These are phyloP conservation scores for Colletotrichum tabaci DNA, from an alignment of 2,329 filamentous ascomycete species.

Conservation along the genomic window DNA sequence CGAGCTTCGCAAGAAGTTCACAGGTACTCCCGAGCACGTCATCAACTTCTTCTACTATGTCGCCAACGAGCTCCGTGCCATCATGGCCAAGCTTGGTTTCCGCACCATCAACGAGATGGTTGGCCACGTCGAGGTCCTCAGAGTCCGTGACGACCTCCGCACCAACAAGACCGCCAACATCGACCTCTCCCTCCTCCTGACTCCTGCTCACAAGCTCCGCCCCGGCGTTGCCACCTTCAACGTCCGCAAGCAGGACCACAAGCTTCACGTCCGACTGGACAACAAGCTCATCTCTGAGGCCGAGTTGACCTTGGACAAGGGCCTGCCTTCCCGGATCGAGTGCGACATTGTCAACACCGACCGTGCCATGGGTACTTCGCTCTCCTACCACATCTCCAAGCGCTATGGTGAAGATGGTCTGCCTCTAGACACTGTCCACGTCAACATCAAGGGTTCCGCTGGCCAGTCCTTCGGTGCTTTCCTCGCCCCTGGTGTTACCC, in stretches of 20 bases:
- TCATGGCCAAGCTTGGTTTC: slow-evolving; percentile 97
- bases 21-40: slow-evolving; percentile 92
- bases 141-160: slow-evolving; percentile 88
- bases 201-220: slow-evolving; percentile 94
- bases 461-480: slow-evolving; percentile 97
- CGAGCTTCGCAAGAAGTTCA: slow-evolving; percentile 94
- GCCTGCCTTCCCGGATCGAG: slow-evolving; percentile 91
- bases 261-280: slow-evolving; percentile 91
- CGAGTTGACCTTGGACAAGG: slow-evolving; percentile 94
- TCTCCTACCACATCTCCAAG: slow-evolving; percentile 97
- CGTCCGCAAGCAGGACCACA: slow-evolving; percentile 96
- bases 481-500: slow-evolving; percentile 91
- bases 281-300: slow-evolving; percentile 98
- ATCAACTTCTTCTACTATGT: slow-evolving; percentile 99
- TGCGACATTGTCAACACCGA: slow-evolving; percentile 98
- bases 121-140: slow-evolving; percentile 88
- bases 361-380: slow-evolving; percentile 90
- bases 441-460: slow-evolving; percentile 96
- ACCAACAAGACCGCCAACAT: slow-evolving; percentile 93
- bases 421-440: slow-evolving; percentile 93
- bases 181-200: slow-evolving; percentile 92
- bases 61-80: slow-evolving; percentile 93
- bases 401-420: slow-evolving; percentile 90
- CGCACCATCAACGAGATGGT: slow-evolving; percentile 98
- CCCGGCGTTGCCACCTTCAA: slow-evolving; percentile 97